These are phyloP conservation scores for Populus deltoides DNA, from an alignment of 345 rosid genomes.

Conservation along the genomic window DNA sequence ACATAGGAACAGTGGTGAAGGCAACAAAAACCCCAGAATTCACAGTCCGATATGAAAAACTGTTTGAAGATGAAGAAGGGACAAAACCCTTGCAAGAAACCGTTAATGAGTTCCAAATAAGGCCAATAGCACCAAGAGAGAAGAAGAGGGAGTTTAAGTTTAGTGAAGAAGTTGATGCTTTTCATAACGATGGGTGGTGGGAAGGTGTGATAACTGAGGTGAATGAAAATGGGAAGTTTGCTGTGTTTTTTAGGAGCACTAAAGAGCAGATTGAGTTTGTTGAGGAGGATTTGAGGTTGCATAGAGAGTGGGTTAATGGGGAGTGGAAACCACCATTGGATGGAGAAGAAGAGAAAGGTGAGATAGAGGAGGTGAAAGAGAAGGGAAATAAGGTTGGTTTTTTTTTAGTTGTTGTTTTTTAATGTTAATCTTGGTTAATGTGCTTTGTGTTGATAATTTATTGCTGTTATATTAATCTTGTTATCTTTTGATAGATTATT, in stretches of 20 bases:
- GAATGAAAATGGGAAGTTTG: constrained; percentile 44
- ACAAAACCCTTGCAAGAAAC: constrained; percentile 43
- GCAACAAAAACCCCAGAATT: constrained; percentile 30
- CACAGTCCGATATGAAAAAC: constrained; percentile 44
- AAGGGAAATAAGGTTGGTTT: constrained; percentile 17
- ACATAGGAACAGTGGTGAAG: constrained; percentile 39
- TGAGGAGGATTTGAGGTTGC: constrained; percentile 52
- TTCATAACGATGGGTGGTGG: constrained; percentile 86
- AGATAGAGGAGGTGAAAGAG: constrained; percentile 10
- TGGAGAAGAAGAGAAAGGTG: constrained; percentile 14
- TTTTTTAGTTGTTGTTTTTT: constrained; percentile 1
- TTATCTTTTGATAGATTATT: background rate
- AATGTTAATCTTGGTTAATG: background rate
- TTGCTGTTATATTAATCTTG: background rate
- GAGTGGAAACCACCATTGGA: constrained; percentile 65
- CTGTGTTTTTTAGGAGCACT: constrained; percentile 52
- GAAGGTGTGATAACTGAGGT: constrained; percentile 68
- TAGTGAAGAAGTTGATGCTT: constrained; percentile 68
- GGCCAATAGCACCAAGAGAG: constrained; percentile 60
- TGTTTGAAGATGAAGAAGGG: constrained; percentile 52
- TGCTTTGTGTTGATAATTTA: background rate
- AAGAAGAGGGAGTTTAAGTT: constrained; percentile 35
- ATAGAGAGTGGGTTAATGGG: constrained; percentile 64
- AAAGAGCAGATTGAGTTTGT: constrained; percentile 57
- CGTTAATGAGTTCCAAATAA: constrained; percentile 35